Evolutionary conservation across 1,139 yeast species (phyloP).

Genomic region (Kodamaea alishanica): DNA sequence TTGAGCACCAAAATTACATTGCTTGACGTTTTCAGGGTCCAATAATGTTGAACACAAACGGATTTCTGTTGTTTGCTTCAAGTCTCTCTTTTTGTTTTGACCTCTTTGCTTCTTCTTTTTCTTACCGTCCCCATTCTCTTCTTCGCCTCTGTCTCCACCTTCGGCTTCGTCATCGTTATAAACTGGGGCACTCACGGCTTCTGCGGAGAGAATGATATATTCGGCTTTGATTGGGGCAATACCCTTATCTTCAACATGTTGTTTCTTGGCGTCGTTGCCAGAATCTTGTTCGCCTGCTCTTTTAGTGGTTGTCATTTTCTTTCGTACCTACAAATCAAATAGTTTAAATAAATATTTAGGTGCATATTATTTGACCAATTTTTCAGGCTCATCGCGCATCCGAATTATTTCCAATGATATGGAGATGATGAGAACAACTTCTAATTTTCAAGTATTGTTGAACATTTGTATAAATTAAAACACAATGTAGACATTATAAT

Average conservation of each 20-base stretch:
- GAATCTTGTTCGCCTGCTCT: constrained; percentile 20
- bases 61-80: constrained; percentile 63
- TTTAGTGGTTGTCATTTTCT: constrained; percentile 12
- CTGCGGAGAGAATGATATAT: constrained; percentile 39
- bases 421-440: not conserved
- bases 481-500: too few relatives aligned
- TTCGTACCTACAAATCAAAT: too few relatives aligned
- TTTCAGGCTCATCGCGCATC: not conserved
- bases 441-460: not conserved
- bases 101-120: constrained; percentile 63
- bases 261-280: constrained; percentile 22
- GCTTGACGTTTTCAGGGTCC: constrained; percentile 46
- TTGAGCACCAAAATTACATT: constrained; percentile 66
- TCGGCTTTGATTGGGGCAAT: constrained; percentile 66
- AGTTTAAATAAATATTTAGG: constrained; percentile 6
- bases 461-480: not conserved
- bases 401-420: too few relatives aligned
- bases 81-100: constrained; percentile 84
- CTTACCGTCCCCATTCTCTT: constrained; percentile 25
- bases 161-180: constrained; percentile 53
- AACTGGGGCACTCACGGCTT: constrained; percentile 21
- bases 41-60: constrained; percentile 63
- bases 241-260: constrained; percentile 38
- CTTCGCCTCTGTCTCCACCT: constrained; percentile 38
- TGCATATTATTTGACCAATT: not conserved